phyloP scores from a whole-genome alignment of 495 filamentous ascomycete species.

The Aspergillus nanangensis region DNA sequence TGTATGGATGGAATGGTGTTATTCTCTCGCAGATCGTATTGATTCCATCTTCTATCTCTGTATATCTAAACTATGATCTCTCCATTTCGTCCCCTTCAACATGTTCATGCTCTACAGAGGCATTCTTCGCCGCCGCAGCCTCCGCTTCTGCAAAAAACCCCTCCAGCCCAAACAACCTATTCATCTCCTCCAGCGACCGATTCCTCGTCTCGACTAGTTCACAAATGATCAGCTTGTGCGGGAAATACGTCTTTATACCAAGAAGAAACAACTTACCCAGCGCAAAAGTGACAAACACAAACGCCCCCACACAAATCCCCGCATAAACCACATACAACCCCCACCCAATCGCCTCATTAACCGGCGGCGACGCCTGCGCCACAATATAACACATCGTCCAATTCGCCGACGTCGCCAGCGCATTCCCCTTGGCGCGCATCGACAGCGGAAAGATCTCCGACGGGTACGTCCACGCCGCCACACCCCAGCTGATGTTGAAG shows the following conservation, averaged over 20 bases:
- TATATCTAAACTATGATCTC: too few relatives aligned
- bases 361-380: constrained; percentile 65
- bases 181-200: constrained; percentile 17
- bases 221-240: too few relatives aligned
- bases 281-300: constrained; percentile 29
- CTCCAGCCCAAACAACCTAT: constrained; percentile 17
- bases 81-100: too few relatives aligned
- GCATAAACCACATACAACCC: constrained; percentile 72
- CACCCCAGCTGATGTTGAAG: constrained; percentile 47
- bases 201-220: constrained; percentile 15
- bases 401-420: constrained; percentile 21
- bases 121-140: too few relatives aligned
- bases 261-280: constrained; percentile 10
- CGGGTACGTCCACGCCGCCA: constrained; percentile 16
- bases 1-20: too few relatives aligned
- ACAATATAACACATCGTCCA: constrained; percentile 44
- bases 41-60: too few relatives aligned
- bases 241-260: too few relatives aligned
- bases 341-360: constrained; percentile 59
- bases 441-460: constrained; percentile 23
- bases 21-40: too few relatives aligned
- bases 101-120: too few relatives aligned
- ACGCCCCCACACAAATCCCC: constrained; percentile 57
- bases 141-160: constrained; percentile 9
- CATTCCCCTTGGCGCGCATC: constrained; percentile 25